Conservation (phyloP, 2,329 filamentous ascomycete species). For the Paradendryphiella salina region DNA sequence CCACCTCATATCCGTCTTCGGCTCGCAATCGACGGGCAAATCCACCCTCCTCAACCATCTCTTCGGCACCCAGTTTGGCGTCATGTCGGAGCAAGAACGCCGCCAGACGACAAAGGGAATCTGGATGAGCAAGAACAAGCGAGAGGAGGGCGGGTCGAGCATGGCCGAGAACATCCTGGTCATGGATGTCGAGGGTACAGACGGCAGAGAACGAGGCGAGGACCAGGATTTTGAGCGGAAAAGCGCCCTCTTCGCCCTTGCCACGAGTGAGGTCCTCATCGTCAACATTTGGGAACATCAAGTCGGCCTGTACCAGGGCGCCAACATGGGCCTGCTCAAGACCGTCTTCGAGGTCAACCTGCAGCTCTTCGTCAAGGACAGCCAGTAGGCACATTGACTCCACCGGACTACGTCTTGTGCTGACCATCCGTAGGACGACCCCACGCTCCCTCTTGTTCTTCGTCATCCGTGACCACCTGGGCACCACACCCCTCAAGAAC, state of each 20-base stretch:
- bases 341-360: slow-evolving; percentile 99
- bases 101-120: slow-evolving; percentile 99
- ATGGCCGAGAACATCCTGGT: slow-evolving; percentile 99
- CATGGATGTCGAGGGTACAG: slow-evolving; percentile 98
- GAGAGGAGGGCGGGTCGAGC: slow-evolving; percentile 51
- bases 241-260: slow-evolving; percentile 93
- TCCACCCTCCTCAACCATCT: slow-evolving; percentile 95
- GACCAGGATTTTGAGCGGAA: slow-evolving; percentile 99
- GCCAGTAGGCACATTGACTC: slow-evolving; percentile 66
- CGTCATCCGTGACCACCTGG: slow-evolving; percentile 95
- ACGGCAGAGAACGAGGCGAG: slow-evolving; percentile 92
- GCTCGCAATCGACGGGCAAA: slow-evolving; percentile 97
- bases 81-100: slow-evolving; percentile 94
- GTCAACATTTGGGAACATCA: slow-evolving; percentile 99
- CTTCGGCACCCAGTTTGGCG: slow-evolving; percentile 93
- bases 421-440: slow-evolving; percentile 64
- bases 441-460: slow-evolving; percentile 95
- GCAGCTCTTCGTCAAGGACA: slow-evolving; percentile 94
- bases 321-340: slow-evolving; percentile 98
- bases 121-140: slow-evolving; percentile 98
- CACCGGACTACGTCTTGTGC: slow-evolving; percentile 1
- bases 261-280: slow-evolving; percentile 95
- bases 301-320: slow-evolving; percentile 95
- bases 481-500: slow-evolving; percentile 86
- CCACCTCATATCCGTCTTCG: slow-evolving; percentile 98